Conservation (phyloP, 2,329 filamentous ascomycete genomes). For the Diaporthe helianthi region DNA sequence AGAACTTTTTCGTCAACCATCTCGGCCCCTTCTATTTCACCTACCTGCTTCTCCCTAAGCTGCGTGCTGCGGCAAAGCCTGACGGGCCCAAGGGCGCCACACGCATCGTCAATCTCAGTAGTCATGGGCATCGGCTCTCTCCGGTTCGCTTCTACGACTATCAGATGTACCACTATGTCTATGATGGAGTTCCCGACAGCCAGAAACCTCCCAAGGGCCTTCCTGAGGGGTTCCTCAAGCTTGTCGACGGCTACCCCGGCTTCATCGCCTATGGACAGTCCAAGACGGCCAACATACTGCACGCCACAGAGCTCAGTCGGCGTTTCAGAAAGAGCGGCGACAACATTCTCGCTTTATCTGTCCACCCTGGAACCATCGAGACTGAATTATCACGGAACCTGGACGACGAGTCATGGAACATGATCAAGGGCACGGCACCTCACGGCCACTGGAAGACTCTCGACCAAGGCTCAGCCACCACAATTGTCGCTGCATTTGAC, state of each 20-base stretch:
- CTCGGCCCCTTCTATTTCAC: slow-evolving; percentile 57
- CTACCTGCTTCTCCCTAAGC: slow-evolving; percentile 51
- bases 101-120: slow-evolving; percentile 51
- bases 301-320: slow-evolving; percentile 45
- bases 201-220: slow-evolving; percentile 34
- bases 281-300: slow-evolving; percentile 56
- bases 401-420: slow-evolving; percentile 36
- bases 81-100: slow-evolving; percentile 37
- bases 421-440: slow-evolving; percentile 41
- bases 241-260: slow-evolving; percentile 37
- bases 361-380: slow-evolving; percentile 30
- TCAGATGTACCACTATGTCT: slow-evolving; percentile 47
- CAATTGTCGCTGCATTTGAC: slow-evolving; percentile 51
- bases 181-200: slow-evolving; percentile 42
- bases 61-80: slow-evolving; percentile 44
- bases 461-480: slow-evolving; percentile 49
- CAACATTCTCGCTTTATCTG: slow-evolving; percentile 25
- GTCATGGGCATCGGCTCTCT: slow-evolving; percentile 47
- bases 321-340: slow-evolving; percentile 41
- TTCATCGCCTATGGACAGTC: slow-evolving; percentile 55
- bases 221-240: slow-evolving; percentile 21
- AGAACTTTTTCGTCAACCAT: slow-evolving; percentile 54
- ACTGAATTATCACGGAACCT: slow-evolving; percentile 40
- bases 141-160: slow-evolving; percentile 52
- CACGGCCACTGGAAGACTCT: slow-evolving; percentile 45